These are phyloP conservation scores for Westerdykella ornata DNA, from an alignment of 2,329 filamentous ascomycete genomes.

Conservation along the genomic window DNA sequence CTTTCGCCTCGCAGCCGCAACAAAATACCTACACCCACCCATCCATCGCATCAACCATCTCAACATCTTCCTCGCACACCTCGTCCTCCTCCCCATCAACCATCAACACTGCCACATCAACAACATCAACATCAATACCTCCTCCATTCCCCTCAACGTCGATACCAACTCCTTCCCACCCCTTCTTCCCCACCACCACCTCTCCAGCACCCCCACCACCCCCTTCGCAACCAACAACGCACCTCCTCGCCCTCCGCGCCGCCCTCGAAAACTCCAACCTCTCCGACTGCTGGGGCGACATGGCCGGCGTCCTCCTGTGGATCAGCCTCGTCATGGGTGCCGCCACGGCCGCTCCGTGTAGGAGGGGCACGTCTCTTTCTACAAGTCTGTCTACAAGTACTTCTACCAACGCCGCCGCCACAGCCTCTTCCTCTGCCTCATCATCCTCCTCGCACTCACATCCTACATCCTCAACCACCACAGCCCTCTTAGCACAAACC, in stretches of 20 bases:
- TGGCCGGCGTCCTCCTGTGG: constrained; percentile 37
- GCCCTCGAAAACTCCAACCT: constrained; percentile 28
- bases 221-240: constrained; percentile 4
- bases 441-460: not conserved
- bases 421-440: not conserved
- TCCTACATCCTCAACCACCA: no score
- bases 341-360: constrained; percentile 9
- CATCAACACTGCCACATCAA: not conserved
- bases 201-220: not conserved
- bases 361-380: no score
- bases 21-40: constrained; percentile 3
- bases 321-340: constrained; percentile 29
- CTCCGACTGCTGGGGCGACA: constrained; percentile 31
- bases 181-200: not conserved
- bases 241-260: constrained; percentile 19
- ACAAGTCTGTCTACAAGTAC: not conserved
- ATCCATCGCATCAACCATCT: constrained; percentile 4
- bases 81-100: constrained; percentile 4
- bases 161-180: constrained; percentile 2
- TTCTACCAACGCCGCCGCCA: not conserved
- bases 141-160: not conserved
- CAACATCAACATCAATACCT: not conserved
- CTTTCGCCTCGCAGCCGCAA: constrained; percentile 6
- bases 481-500: no score
- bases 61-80: constrained; percentile 7